A percentile compares a stretch with the other conserved stretches of the same genome.
phyloP scores from a whole-genome alignment of 2,329 filamentous ascomycete genomes.

The Camptophora hylomeconis region DNA sequence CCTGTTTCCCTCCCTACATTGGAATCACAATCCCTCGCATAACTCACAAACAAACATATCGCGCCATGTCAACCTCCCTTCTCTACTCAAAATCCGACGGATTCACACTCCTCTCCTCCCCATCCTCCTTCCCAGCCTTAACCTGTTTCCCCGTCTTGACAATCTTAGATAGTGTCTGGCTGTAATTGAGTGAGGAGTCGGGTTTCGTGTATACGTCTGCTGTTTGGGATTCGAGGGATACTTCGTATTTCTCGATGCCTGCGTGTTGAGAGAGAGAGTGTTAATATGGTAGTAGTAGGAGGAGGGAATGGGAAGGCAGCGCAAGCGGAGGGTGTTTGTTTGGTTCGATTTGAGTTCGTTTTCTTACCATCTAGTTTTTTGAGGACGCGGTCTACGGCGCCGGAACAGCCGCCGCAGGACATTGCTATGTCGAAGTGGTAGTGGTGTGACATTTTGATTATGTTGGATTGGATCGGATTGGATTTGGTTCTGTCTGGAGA shows the following conservation, averaged over 20 bases:
- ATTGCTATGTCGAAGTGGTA: slow-evolving; percentile 95
- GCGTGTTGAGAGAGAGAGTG: slow-evolving; percentile 6
- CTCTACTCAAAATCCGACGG: no score
- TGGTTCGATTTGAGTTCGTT: slow-evolving; percentile 13
- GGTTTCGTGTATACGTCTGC: slow-evolving; percentile 65
- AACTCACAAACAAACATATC: no score
- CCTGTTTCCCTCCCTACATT: no score
- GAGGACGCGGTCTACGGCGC: slow-evolving; percentile 80
- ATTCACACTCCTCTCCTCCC: slow-evolving; percentile 25
- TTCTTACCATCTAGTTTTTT: slow-evolving; percentile 81
- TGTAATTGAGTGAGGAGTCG: slow-evolving; percentile 57
- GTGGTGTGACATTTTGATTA: no score
- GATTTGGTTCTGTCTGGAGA: no score
- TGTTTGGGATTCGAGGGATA: slow-evolving; percentile 74
- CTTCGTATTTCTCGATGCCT: slow-evolving; percentile 80
- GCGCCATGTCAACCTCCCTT: no score
- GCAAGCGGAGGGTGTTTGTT: slow-evolving; percentile 4
- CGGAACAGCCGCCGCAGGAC: slow-evolving; percentile 92
- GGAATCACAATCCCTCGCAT: no score
- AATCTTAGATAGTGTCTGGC: slow-evolving; percentile 74
- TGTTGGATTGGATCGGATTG: no score
- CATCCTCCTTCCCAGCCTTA: slow-evolving; percentile 45
- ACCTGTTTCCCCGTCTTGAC: slow-evolving; percentile 93
- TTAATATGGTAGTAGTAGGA: slow-evolving; percentile 1
- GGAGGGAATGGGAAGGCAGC: slow-evolving; percentile 9